These are phyloP conservation scores for Cytospora chrysosperma DNA, from an alignment of 2,329 filamentous ascomycete genomes.

Conservation along the genomic window DNA sequence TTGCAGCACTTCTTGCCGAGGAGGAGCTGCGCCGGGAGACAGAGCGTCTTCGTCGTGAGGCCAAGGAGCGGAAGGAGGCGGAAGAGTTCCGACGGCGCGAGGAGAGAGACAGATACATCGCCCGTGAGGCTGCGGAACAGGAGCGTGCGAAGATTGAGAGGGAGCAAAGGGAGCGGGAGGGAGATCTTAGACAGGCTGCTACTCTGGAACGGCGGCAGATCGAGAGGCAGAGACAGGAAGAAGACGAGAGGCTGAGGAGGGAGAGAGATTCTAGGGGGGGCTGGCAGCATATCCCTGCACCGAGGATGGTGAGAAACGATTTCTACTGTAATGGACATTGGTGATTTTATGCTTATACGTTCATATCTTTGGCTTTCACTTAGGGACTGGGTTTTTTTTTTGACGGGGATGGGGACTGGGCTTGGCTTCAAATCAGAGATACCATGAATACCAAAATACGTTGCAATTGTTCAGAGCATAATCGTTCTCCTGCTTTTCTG, in stretches of 20 bases:
- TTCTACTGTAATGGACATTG: not conserved
- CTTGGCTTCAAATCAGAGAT: not conserved
- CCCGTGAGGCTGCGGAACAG: not conserved
- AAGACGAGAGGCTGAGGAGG: not conserved
- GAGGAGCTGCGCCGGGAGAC: not conserved
- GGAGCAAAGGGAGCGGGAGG: not conserved
- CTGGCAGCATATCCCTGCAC: not conserved
- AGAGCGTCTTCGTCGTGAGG: not conserved
- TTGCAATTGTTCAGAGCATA: not conserved
- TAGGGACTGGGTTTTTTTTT: not conserved
- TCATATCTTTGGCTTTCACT: not conserved
- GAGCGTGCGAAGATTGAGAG: not conserved
- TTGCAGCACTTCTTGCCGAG: not conserved
- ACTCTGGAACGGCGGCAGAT: not conserved
- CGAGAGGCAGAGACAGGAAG: not conserved
- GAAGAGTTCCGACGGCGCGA: not conserved
- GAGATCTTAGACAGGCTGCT: not conserved
- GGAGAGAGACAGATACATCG: not conserved
- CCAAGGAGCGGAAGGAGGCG: not conserved
- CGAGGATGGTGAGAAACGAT: not conserved
- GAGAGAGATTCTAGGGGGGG: not conserved
- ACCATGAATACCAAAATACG: not conserved
- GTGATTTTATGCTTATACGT: not conserved
- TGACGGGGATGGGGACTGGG: not conserved
- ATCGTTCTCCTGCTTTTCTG: too few species aligned